Percentiles rank a stretch among this genome's conserved stretches.
phyloP scores from a whole-genome alignment of 2,329 filamentous ascomycete species.

The Pseudogymnoascus sp. region DNA sequence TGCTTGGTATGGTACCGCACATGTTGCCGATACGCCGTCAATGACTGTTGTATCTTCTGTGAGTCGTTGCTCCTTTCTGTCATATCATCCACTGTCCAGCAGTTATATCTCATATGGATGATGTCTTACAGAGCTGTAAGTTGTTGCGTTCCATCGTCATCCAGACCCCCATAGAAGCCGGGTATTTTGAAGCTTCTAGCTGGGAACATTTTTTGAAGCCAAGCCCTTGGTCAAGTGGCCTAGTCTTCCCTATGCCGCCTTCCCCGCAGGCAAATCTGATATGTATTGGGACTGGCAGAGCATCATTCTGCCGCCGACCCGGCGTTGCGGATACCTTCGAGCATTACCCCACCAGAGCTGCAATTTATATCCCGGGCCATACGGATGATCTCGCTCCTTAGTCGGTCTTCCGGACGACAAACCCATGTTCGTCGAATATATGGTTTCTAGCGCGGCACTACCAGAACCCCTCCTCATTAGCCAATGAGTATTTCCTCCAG shows the following conservation, averaged over 20 bases:
- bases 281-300: neutral
- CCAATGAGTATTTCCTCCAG: neutral
- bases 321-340: neutral
- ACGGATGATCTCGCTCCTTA: neutral
- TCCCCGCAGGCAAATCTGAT: constrained; percentile 1
- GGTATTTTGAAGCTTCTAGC: neutral
- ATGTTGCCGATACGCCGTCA: neutral
- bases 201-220: neutral
- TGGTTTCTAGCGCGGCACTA: neutral
- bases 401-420: neutral
- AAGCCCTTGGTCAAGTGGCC: neutral
- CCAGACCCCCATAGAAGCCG: neutral
- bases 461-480: neutral
- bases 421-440: neutral
- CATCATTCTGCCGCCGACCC: neutral
- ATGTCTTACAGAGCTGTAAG: neutral
- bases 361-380: constrained; percentile 2
- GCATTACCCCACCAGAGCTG: neutral
- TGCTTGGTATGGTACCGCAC: neutral
- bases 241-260: neutral
- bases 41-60: neutral
- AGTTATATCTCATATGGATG: neutral
- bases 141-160: neutral
- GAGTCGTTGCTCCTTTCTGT: neutral
- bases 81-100: neutral